These are phyloP conservation scores for Luzula sylvatica DNA, from an alignment of 176 grass and related monocot genomes.

Conservation along the genomic window DNA sequence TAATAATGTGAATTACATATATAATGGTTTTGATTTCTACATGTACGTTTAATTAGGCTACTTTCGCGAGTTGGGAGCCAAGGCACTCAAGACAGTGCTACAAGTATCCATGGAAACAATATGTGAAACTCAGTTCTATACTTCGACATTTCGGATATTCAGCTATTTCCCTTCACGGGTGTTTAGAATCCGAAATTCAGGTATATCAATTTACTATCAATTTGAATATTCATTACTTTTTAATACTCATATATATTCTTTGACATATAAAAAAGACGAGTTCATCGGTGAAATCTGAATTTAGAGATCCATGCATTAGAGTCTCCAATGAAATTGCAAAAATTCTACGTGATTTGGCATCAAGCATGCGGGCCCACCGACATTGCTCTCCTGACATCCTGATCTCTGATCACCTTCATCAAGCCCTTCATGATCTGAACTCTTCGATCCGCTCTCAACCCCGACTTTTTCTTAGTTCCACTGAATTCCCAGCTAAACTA, in stretches of 20 bases:
- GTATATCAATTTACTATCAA: constrained; percentile 24
- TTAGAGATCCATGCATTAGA: constrained; percentile 60
- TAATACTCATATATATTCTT: neutral
- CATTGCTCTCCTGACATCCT: constrained; percentile 47
- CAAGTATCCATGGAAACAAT: constrained; percentile 86
- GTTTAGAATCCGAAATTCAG: constrained; percentile 94
- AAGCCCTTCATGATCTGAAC: constrained; percentile 66
- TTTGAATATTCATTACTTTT: no score
- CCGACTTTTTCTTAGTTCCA: constrained; percentile 54
- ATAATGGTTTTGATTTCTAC: no score
- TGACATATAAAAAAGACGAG: constrained; percentile 41
- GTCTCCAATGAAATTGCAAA: constrained; percentile 68
- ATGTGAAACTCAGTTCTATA: constrained; percentile 78
- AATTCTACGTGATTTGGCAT: constrained; percentile 70
- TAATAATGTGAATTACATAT: no score
- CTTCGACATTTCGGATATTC: constrained; percentile 85
- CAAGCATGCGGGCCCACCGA: constrained; percentile 38
- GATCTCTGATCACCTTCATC: constrained; percentile 60
- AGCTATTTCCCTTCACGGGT: constrained; percentile 73
- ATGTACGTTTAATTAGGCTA: constrained; percentile 41
- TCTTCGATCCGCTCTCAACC: constrained; percentile 54
- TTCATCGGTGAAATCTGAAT: constrained; percentile 40
- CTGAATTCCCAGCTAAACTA: constrained; percentile 22
- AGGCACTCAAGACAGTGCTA: constrained; percentile 80
- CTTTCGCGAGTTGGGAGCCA: constrained; percentile 95